Base-by-base conservation (phyloP, 805 yeast species). In the Candida schatavii region DNA sequence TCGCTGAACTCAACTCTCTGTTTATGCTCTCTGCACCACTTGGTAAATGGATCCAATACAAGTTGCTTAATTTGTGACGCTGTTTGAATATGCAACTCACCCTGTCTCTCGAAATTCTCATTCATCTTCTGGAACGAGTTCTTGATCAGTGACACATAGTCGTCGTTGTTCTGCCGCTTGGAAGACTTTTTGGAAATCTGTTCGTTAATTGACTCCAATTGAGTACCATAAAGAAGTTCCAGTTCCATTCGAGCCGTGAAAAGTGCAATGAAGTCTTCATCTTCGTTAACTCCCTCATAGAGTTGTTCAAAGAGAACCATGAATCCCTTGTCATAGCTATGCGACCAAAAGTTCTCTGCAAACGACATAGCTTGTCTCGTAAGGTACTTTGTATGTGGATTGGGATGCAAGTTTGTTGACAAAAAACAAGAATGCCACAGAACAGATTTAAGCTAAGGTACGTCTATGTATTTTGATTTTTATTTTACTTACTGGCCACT, bases 341-440 rank as follows among this genome's bases (percentile, higher is more conserved):
- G 69, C 5, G 88, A 72, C 95, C 95, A 85, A 63, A 85, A 85
- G 51, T 81, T 78, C 50, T 83, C 88, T 3, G 87, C 80, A 64
- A 85, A 84, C 17, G 87, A 77, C 75, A 70, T 70, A 21, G 18
- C n/a, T 7, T 20, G 5, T 7, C n/a, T 11, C 7, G 11, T 11
- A 7, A 23, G n/a, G 6, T 13, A 20, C 6, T 5, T 17, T 11
- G 35, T 31, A 31, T 15, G 19, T 31, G 20, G 11, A 17, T 17
- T 5, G 21, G 21, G 19, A 15, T 17, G 35, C 22, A 31, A 11
- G 19, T n/a, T 7, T 29, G 14, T 13, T 13, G 6, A 13, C 32
- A 6, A 29, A 14, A 14, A 17, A 13, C 10, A 29, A 29, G 32
- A 6, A 14, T 13, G 27, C 7, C 11, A 11, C 27, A 23, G 11